Percentiles rank a stretch among this genome's conserved stretches.
Evolutionary conservation across 2,329 filamentous ascomycete species (phyloP).

Genomic region (Decorospora gaudefroyi): DNA sequence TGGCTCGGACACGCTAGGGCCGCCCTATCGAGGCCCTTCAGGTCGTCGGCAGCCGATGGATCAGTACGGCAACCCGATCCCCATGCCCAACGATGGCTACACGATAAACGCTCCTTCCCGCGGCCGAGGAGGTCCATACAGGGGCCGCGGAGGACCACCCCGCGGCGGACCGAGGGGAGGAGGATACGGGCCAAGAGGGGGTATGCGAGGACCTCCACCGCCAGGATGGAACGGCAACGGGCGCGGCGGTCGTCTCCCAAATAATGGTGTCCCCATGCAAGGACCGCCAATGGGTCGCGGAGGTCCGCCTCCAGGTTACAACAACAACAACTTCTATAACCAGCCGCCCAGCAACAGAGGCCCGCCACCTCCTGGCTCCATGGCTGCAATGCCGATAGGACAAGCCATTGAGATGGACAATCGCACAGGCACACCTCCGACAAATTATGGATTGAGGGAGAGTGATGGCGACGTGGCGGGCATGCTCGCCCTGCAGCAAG

Average conservation of each 20-base stretch:
- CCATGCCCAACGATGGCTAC: slow-evolving; percentile 52
- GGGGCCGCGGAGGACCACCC: slow-evolving; percentile 49
- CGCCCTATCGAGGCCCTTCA: slow-evolving; percentile 46
- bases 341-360: slow-evolving; percentile 56
- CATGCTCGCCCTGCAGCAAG: slow-evolving; percentile 72
- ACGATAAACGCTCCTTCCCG: slow-evolving; percentile 45
- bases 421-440: slow-evolving; percentile 44
- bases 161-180: slow-evolving; percentile 46
- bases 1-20: slow-evolving; percentile 45
- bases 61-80: slow-evolving; percentile 66
- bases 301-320: slow-evolving; percentile 51
- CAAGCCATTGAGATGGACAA: slow-evolving; percentile 83
- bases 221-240: slow-evolving; percentile 49
- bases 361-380: slow-evolving; percentile 59
- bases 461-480: slow-evolving; percentile 73
- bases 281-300: slow-evolving; percentile 49
- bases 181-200: slow-evolving; percentile 46
- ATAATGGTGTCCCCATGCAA: slow-evolving; percentile 41
- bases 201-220: slow-evolving; percentile 49
- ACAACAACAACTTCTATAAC: slow-evolving; percentile 45
- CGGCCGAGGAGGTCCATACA: slow-evolving; percentile 50
- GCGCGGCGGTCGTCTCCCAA: slow-evolving; percentile 40
- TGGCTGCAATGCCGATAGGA: slow-evolving; percentile 52
- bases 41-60: slow-evolving; percentile 57
- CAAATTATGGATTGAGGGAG: slow-evolving; percentile 56